Base-by-base conservation (phyloP, 2,329 filamentous ascomycete genomes). In the Scedosporium apiospermum region DNA sequence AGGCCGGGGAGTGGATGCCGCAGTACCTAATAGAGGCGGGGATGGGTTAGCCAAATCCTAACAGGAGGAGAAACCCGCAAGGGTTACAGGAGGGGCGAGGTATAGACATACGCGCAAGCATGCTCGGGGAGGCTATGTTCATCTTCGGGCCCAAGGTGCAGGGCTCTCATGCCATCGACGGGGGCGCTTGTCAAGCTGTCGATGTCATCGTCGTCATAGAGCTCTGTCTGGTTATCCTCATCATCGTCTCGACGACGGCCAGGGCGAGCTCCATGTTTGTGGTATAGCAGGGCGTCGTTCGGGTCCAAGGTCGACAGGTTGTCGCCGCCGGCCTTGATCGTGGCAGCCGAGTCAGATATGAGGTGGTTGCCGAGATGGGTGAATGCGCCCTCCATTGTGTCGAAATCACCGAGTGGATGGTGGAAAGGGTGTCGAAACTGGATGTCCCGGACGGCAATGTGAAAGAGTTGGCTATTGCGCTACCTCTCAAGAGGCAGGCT, bases 1-100 rank as follows among this genome's bases (percentile, higher is more conserved):
- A 95, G 72, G 89, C 89, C 2, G 95, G 89, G 64, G 96, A 96
- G 78, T 99, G 95, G 66, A 99, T 99, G 64, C 95, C 95, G 74
- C 95, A 99, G 76, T 97, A 97, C 46, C 91, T 95, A 72, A 14
- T 12, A 38, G 10, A 38, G 27, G 58, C 65, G 12, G 57, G 49
- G 7, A 55, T 65, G 57, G 64, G 66, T 73, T 69, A 71, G 72
- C 58, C 59, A 63, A 62, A 65, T 21, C 18, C 57, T 41, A 65
- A 27, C 49, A 38, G 30, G 30, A 34, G 58, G 16, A 46, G 51
- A 23, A 57, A 21, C 14, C 6, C 7, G 2, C 7, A 57, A 34
- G 55, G 30, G 26, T 27, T 18, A 27, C 21, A 57, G 51, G 14
- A 26, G 14, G 63, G 26, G 42, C 42, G 41, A 62, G 57, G 58